Evolutionary conservation across 192 early-diverging fungal genomes (phyloP), one percentile per base, ranked within the genome.

Genomic region (Podila epicladia): DNA sequence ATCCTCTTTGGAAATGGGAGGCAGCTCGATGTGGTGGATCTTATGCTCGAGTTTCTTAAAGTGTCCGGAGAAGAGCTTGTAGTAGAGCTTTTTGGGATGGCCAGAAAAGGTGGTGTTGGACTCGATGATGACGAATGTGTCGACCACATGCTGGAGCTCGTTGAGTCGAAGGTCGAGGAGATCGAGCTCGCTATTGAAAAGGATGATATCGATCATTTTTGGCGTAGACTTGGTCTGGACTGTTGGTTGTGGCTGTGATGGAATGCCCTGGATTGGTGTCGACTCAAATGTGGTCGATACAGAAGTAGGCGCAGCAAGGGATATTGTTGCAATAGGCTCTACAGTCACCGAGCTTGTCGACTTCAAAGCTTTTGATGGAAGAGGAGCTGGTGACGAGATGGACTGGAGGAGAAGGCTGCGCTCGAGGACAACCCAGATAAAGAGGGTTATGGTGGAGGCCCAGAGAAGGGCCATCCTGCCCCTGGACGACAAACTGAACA

Each of bases 81-180:
- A 64, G 50, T 63, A 24, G 7, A 57, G 45, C 5, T 26, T 60
- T 61, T 64, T 71, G 9, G 22, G 15, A 5, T 33, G 22, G 32
- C 69, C 61, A 13, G 62, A 64, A 17, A 64, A 71, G 24, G 69
- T 55, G 17, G n/a, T 35, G 9, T 29, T 19, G 12, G 69, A 63
- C n/a, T 71, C 69, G 29, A 64, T 57, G 41, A 71, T 64, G 31
- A 64, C 69, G 26, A 64, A 71, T 8, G 20, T 57, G 22, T 71
- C 61, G 20, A 71, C 62, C 7, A 37, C 20, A 2, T 53, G 4
- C 20, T 37, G 12, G 20, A 64, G 69, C n/a, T 71, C 69, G 29
- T 63, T 64, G 9, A 71, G 32, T 11, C 69, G 45, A 29, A 71
- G 62, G 0, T 71, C 69, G 12, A 64, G 50, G 31, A 50, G 31